phyloP scores from a whole-genome alignment of 306 rosid genomes.

The Aeschynomene evenia region DNA sequence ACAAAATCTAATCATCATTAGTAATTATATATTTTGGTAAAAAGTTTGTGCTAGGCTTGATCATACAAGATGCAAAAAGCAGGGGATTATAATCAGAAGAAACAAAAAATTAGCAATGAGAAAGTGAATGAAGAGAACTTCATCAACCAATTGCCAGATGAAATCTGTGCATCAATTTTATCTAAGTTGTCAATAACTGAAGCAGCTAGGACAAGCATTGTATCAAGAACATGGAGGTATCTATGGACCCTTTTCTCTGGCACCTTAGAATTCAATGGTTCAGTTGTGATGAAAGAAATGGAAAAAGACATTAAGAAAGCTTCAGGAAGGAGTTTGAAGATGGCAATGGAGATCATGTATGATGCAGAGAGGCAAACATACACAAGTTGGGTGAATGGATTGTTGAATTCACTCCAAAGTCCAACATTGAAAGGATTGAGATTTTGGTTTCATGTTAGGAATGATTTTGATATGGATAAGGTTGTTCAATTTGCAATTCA shows the following conservation, averaged over 20 bases:
- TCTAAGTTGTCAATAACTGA: constrained; percentile 35
- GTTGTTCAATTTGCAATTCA: constrained; percentile 37
- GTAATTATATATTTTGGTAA: constrained; percentile 7
- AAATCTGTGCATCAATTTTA: constrained; percentile 32
- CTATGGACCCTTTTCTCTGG: constrained; percentile 34
- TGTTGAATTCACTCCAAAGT: constrained; percentile 28
- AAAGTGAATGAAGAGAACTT: constrained; percentile 29
- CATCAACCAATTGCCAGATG: constrained; percentile 42
- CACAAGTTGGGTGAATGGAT: constrained; percentile 36
- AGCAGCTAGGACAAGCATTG: constrained; percentile 41
- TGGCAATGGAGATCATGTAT: constrained; percentile 40
- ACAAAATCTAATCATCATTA: not conserved
- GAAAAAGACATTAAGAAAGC: constrained; percentile 10
- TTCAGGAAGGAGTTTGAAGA: constrained; percentile 20
- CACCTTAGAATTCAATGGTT: constrained; percentile 35
- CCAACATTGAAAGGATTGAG: constrained; percentile 32
- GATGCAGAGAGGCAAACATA: constrained; percentile 41
- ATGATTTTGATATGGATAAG: constrained; percentile 19
- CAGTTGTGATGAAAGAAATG: constrained; percentile 38
- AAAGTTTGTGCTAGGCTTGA: constrained; percentile 18
- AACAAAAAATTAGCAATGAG: constrained; percentile 14
- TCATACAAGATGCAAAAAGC: constrained; percentile 26
- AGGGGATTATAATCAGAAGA: constrained; percentile 25
- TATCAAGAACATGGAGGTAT: constrained; percentile 40
- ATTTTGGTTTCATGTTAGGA: constrained; percentile 38